Percentiles rank a stretch among this genome's conserved stretches.
These are phyloP conservation scores for Anisodus tanguticus DNA, from an alignment of 257 asterid genomes.

Conservation along the genomic window DNA sequence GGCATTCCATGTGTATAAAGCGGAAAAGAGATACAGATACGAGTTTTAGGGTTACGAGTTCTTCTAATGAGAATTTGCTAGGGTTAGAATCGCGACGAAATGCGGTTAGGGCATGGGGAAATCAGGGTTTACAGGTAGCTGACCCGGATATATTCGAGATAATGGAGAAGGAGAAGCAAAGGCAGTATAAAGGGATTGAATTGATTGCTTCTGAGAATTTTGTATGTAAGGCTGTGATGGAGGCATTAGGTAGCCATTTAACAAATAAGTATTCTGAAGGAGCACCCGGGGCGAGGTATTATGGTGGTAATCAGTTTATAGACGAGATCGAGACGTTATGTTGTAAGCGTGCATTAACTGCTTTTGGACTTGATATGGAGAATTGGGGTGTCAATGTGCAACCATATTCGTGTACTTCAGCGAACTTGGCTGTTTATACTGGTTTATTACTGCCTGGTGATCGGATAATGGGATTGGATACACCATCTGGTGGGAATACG, in stretches of 20 bases:
- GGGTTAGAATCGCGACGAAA: constrained; percentile 62
- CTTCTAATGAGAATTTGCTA: constrained; percentile 23
- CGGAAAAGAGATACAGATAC: constrained; percentile 63
- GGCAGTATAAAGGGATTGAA: constrained; percentile 84
- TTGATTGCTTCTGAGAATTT: constrained; percentile 88
- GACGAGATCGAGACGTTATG: constrained; percentile 85
- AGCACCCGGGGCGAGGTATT: constrained; percentile 76
- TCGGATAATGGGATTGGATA: constrained; percentile 91
- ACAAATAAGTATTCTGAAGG: constrained; percentile 92
- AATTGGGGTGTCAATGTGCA: constrained; percentile 95
- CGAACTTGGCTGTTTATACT: constrained; percentile 85
- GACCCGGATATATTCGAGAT: constrained; percentile 70
- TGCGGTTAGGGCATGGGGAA: constrained; percentile 82
- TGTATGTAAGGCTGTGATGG: constrained; percentile 82
- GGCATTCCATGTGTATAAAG: constrained; percentile 75
- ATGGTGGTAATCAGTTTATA: constrained; percentile 82
- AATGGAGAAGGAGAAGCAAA: constrained; percentile 84
- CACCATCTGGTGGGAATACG: constrained; percentile 94
- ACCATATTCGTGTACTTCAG: constrained; percentile 86
- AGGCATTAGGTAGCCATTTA: constrained; percentile 85
- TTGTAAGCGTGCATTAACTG: constrained; percentile 73
- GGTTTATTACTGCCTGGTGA: constrained; percentile 90
- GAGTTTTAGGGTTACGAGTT: constrained; percentile 41
- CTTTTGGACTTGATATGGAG: constrained; percentile 73
- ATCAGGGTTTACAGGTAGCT: constrained; percentile 64